A percentile compares a stretch with the other conserved stretches of the same genome.
Evolutionary conservation across 2,329 filamentous ascomycete genomes (phyloP).

Genomic region (Talaromyces sp.): DNA sequence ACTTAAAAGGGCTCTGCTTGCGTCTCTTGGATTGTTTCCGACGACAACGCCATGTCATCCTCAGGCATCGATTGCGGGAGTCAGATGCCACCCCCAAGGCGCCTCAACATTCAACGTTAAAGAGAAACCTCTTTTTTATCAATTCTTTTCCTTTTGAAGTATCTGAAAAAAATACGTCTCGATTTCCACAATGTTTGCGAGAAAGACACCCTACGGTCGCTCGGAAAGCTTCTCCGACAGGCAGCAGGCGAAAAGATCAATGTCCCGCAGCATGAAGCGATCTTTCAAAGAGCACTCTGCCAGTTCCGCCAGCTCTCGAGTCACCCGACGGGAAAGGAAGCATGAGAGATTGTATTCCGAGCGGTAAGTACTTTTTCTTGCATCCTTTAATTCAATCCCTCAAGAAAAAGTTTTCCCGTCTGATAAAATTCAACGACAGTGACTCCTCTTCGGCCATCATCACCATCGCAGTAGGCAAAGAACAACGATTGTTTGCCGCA

Average conservation of each 20-base stretch:
- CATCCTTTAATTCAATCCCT: not conserved
- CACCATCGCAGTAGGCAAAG: constrained; percentile 72
- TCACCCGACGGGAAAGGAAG: constrained; percentile 18
- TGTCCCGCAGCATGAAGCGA: constrained; percentile 25
- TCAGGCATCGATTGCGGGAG: not conserved
- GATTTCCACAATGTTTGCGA: constrained; percentile 16
- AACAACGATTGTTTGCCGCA: constrained; percentile 82
- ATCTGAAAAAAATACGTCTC: too few species aligned
- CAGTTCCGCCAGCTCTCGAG: constrained; percentile 19
- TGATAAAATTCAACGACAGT: not conserved
- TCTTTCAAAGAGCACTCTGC: constrained; percentile 25
- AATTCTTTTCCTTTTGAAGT: too few species aligned
- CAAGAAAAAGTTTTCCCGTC: not conserved
- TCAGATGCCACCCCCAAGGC: not conserved
- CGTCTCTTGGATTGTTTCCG: not conserved
- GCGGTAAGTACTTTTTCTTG: constrained; percentile 24
- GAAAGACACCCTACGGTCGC: constrained; percentile 19
- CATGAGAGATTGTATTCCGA: constrained; percentile 27
- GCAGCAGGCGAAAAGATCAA: constrained; percentile 37
- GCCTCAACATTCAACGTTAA: not conserved
- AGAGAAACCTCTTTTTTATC: not conserved
- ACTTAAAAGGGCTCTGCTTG: constrained; percentile 1
- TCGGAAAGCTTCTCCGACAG: constrained; percentile 33
- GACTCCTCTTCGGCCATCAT: constrained; percentile 65
- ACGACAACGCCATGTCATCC: not conserved